These are phyloP conservation scores for Rhizophagus prolifer DNA, from an alignment of 192 early-diverging fungal species.

Conservation along the genomic window DNA sequence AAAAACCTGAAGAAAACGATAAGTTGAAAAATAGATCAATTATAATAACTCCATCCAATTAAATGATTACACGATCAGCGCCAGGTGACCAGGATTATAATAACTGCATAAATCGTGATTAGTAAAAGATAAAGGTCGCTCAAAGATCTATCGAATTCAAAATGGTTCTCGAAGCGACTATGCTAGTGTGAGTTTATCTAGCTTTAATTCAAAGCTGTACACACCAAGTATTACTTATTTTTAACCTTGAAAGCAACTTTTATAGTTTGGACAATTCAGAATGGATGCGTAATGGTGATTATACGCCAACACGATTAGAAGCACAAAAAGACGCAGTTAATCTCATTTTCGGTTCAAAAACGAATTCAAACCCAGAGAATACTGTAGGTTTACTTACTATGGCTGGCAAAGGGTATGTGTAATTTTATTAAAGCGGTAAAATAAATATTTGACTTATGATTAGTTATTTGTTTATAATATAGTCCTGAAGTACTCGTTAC, in stretches of 20 bases:
- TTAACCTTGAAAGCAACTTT: neutral
- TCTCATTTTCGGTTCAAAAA: conserved; percentile 88
- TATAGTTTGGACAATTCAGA: conserved; percentile 92
- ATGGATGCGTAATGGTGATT: conserved; percentile 99
- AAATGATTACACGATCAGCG: neutral
- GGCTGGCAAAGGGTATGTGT: conserved; percentile 80
- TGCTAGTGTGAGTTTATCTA: conserved; percentile 65
- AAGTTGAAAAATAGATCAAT: neutral
- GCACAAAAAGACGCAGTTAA: conserved; percentile 94
- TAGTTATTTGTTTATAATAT: conserved; percentile 28
- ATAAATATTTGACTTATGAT: neutral
- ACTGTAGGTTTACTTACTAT: conserved; percentile 93
- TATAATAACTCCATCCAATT: neutral
- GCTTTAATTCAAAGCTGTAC: neutral
- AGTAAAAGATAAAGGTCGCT: neutral
- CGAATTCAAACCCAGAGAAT: conserved; percentile 91
- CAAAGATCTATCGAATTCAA: conserved; percentile 26
- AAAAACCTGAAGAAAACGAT: neutral
- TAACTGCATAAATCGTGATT: neutral
- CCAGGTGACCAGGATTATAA: too few relatives aligned
- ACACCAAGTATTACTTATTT: neutral
- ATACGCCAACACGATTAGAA: conserved; percentile 88
- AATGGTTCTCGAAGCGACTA: conserved; percentile 92
- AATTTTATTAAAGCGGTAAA: neutral
- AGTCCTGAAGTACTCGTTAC: conserved; percentile 94